Evolutionary conservation across 768 basidiomycete genomes (phyloP), one percentile per base, ranked within the genome.

Genomic region (Boletus vermiculosoides): DNA sequence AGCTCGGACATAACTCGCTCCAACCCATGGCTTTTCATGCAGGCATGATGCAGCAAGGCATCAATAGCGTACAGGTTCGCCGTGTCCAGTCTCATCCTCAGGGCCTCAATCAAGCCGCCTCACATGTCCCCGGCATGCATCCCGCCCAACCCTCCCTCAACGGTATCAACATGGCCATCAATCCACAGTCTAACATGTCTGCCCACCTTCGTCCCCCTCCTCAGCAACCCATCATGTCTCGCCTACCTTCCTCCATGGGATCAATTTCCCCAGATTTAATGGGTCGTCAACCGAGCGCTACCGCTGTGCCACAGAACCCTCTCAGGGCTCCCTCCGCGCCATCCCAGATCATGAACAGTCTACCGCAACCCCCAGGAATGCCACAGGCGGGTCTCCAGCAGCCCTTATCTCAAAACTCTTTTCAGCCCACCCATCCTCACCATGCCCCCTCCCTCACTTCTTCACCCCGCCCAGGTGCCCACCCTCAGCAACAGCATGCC

Each of bases 1-100:
- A 66, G 52, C 64, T 74, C 58, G 70, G 66, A 50, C 71, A 71
- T 59, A 72, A 69, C 50, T 73, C 76, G 63, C 70, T 77, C 50
- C 78, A 75, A 63, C 56, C 66, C 60, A 76, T 80, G 71, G 66
- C 62, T 48, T 82, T 81, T 65, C 71, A 74, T 52, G 70, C 71
- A 45, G 69, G 63, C 59, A 74, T 78, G 65, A 76, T 82, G 71
- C 74, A 69, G 63, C 76, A 72, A 59, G 71, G 67, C 55, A 68
- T 68, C 5, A 71, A 70, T 59, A 71, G 74, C 41, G 67, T 67
- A 45, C 63, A 59, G 20, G 68, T 80, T 45, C 81, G 86, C 56
- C 81, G 86, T 65, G 79, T 78, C n/a, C 72, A 76, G 56, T 83
- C 85, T 22, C 86, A 87, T 70, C 79, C 83, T 5, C 78, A 80